Percentiles rank a stretch among this genome's conserved stretches.
Conservation (phyloP, 768 basidiomycete genomes). For the Bullera alba region DNA sequence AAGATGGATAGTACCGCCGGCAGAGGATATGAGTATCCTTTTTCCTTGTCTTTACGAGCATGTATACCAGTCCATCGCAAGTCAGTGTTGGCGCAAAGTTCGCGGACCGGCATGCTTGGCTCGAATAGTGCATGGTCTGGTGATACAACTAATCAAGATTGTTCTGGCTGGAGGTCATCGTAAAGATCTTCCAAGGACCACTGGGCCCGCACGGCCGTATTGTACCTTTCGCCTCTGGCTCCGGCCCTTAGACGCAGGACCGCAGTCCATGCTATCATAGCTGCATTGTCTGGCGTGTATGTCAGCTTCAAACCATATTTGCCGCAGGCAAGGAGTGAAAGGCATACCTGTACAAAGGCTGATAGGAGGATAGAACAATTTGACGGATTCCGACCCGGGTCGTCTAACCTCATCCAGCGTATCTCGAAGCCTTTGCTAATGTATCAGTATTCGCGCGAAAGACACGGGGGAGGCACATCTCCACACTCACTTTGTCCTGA, state of each 20-base stretch:
- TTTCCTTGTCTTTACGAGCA: no score
- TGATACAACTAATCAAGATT: no score
- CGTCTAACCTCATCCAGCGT: conserved; percentile 26
- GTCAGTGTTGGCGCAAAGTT: no score
- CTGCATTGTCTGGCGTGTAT: conserved; percentile 78
- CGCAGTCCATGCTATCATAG: conserved; percentile 91
- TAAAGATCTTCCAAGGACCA: conserved; percentile 69
- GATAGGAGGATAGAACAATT: conserved; percentile 65
- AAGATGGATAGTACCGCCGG: no score
- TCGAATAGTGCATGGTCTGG: no score
- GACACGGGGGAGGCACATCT: neutral
- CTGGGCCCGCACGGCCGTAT: conserved; percentile 58
- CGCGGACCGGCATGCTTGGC: no score
- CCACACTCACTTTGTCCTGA: conserved; percentile 58
- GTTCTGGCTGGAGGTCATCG: conserved; percentile 22
- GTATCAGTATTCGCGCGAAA: neutral
- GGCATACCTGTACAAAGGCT: conserved; percentile 69
- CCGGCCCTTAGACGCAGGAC: conserved; percentile 70
- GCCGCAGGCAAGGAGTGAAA: neutral
- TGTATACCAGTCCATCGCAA: no score
- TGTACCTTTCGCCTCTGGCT: conserved; percentile 55
- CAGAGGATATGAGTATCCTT: no score
- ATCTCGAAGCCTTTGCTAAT: conserved; percentile 13
- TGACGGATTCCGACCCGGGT: conserved; percentile 35
- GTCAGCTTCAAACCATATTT: neutral